Evolutionary conservation across 2,329 filamentous ascomycete species (phyloP), one percentile per base, ranked within the genome.

Genomic region (Dactylellina haptotyla): DNA sequence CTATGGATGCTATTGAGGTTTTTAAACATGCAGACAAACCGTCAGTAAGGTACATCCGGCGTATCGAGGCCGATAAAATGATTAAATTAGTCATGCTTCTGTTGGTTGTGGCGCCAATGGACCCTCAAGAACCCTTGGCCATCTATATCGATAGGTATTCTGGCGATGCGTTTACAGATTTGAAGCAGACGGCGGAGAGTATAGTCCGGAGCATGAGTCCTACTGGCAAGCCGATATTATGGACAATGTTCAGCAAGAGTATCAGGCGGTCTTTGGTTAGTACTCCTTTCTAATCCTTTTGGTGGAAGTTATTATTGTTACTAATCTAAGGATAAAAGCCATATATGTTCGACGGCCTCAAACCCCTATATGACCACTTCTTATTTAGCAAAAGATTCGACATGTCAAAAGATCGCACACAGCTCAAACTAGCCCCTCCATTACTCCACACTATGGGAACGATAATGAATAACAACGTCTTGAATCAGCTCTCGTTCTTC

Each of bases 401-500:
- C 76, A 85, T 91, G 58, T 87, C 86, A 1, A 87, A 85, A 78
- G 56, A 83, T 5, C 83, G 79, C 77, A 45, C 77, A 4, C 77
- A 80, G 54, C 75, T 80, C 20, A 43, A 77, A 75, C 80, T 80
- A 76, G 39, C 74, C 79, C 61, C 76, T 78, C 78, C 77, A 34
- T 77, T 63, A 14, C 77, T 77, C 64, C 56, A 59, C 3, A 58
- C 73, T 1, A 45, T 72, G 3, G 87, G 85, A 28, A 86, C 88
- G 16, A 90, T 92, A 32, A 81, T 93, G 75, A 86, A 87, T 75
- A 80, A 87, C n/a, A 87, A 87, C 75, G 80, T 86, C 0, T 80
- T 92, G 0, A 89, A 86, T 1, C 90, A 93, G 78, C 82, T 93
- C 2, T 91, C 90, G 0, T 89, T 92, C 78, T 92, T 92, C 78